Conservation (phyloP, 306 rosid genomes). For the Geum urbanum region DNA sequence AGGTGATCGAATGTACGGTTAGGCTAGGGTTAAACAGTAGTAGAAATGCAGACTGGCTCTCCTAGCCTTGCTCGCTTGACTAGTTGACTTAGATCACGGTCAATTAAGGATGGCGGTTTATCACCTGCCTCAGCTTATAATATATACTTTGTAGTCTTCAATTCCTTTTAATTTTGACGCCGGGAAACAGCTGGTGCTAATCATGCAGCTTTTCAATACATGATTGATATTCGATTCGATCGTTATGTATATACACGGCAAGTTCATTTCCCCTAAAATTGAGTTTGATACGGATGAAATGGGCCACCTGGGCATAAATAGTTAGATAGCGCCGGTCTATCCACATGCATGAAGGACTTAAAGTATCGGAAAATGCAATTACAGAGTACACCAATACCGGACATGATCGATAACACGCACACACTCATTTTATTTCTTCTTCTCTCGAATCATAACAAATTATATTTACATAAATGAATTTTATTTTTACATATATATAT, state of each 20-base stretch:
- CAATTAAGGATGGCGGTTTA: too few species aligned
- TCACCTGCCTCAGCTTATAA: background rate
- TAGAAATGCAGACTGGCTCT: background rate
- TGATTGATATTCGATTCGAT: background rate
- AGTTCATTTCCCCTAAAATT: background rate
- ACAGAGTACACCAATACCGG: background rate
- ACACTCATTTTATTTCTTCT: too few species aligned
- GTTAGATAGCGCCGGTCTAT: too few species aligned
- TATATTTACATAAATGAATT: too few species aligned
- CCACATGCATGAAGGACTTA: background rate
- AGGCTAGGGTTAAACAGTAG: background rate
- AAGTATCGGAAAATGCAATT: background rate
- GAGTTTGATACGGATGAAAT: slow-evolving; percentile 6
- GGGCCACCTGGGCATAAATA: slow-evolving; percentile 4
- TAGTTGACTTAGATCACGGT: too few species aligned
- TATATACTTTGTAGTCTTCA: background rate
- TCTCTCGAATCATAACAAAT: too few species aligned
- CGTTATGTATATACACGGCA: background rate
- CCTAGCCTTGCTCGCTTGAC: too few species aligned
- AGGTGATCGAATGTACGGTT: background rate
- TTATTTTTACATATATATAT: too few species aligned
- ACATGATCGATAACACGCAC: background rate
- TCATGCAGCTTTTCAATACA: background rate
- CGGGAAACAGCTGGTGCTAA: background rate
- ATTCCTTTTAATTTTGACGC: background rate